Base-by-base conservation (phyloP, 768 basidiomycete species). In the Trametes elegans region DNA sequence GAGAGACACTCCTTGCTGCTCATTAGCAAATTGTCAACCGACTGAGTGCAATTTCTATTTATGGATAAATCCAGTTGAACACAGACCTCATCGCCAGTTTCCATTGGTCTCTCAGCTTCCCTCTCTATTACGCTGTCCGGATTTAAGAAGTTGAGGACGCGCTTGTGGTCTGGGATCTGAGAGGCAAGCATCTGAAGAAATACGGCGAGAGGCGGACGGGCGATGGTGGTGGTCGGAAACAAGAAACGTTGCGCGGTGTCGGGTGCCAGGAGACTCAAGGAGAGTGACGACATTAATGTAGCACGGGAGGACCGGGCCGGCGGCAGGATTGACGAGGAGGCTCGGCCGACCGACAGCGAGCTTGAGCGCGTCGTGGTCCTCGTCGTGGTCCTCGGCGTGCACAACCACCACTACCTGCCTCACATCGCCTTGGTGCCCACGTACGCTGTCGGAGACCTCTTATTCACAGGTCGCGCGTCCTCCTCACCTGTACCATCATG, bases 401-500 rank as follows among this genome's bases (percentile, higher is more conserved):
- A 44, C 51, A n/a, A 13, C 29, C 9, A 23, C 7, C 41, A 4
- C 8, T 18, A 19, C 8, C 38, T 43, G 14, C 26, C n/a, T 16
- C 26, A 13, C 13, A 11, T 31, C 18, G n/a, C 14, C 43, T 45
- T 13, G 19, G 29, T 46, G 10, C 1, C 19, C 10, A 13, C 11
- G 19, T 10, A 8, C 38, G 3, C 14, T 14, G 16, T 36, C 32
- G 5, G 13, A 24, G 13, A 14, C 14, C 41, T 7, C 13, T 43
- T 11, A 31, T 18, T n/a, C 13, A 2, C 24, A 28, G 23, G 7
- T 26, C 23, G 28, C 29, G 9, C 45, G 18, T 34, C 19, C 34
- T n/a, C 34, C 5, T 8, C 3, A 7, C 32, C 10, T 18, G 26
- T 32, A 18, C 32, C 34, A 23, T 53, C 44, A 89, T 90, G 88